These are phyloP conservation scores for Sphagnum fallax DNA, from an alignment of 228 moss, liverwort and hornwort species.

Conservation along the genomic window DNA sequence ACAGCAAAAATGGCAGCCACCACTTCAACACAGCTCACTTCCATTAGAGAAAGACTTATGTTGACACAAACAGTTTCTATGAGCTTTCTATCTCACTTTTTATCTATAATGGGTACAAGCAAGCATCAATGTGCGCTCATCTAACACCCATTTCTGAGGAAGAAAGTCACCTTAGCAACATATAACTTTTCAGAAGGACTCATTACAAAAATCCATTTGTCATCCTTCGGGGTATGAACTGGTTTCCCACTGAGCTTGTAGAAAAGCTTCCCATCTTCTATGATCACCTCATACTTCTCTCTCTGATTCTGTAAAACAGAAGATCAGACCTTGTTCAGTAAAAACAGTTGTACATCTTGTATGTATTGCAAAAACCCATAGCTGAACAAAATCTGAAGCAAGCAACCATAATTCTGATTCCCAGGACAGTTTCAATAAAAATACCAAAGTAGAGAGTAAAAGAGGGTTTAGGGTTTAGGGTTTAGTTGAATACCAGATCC, in stretches of 20 bases:
- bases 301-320: conserved; percentile 51
- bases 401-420: neutral
- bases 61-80: neutral
- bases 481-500: conserved; percentile 52
- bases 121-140: neutral
- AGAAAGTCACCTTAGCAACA: conserved; percentile 60
- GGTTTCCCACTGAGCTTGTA: conserved; percentile 48
- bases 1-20: neutral
- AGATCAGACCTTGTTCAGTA: neutral
- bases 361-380: neutral
- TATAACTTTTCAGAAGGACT: conserved; percentile 78
- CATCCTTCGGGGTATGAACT: conserved; percentile 73
- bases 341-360: conserved; percentile 5
- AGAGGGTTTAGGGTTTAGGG: too few relatives aligned
- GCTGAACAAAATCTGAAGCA: conserved; percentile 7
- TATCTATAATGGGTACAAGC: neutral
- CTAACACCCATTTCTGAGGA: too few relatives aligned
- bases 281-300: conserved; percentile 65
- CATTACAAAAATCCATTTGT: conserved; percentile 96
- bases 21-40: neutral
- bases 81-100: neutral
- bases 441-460: conserved; percentile 1
- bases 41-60: neutral
- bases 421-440: neutral
- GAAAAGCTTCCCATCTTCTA: conserved; percentile 72